phyloP scores from a whole-genome alignment of 2,329 filamentous ascomycete species.

The Xenosphaeropsis pyriputrescens region DNA sequence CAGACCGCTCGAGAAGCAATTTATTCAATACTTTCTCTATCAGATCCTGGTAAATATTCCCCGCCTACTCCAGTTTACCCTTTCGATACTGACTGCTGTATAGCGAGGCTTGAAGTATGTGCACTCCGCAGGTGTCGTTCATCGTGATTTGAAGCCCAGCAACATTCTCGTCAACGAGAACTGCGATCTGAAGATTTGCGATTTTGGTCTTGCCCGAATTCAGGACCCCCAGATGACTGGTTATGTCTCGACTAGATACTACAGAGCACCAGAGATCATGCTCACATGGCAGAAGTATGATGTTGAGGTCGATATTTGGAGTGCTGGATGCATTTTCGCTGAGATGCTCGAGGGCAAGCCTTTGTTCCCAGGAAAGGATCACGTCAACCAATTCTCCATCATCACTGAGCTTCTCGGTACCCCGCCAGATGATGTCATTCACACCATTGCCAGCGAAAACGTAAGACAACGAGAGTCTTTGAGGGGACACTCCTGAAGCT shows the following conservation, averaged over 20 bases:
- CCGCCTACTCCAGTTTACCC: background rate
- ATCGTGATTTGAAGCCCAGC: constrained; percentile 94
- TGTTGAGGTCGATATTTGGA: constrained; percentile 98
- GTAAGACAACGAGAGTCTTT: constrained; percentile 31
- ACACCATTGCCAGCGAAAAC: constrained; percentile 97
- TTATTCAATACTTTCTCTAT: constrained; percentile 99
- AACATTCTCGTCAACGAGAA: constrained; percentile 99
- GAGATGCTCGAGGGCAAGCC: constrained; percentile 99
- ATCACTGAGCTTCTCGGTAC: constrained; percentile 96
- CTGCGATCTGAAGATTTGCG: constrained; percentile 98
- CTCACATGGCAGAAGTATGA: constrained; percentile 99
- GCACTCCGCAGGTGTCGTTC: constrained; percentile 93
- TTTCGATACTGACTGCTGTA: background rate
- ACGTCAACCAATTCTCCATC: constrained; percentile 99
- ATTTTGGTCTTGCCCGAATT: constrained; percentile 93
- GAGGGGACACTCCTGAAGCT: constrained; percentile 9
- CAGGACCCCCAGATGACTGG: constrained; percentile 99
- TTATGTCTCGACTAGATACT: constrained; percentile 97
- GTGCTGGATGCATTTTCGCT: constrained; percentile 95
- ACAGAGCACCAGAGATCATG: constrained; percentile 98
- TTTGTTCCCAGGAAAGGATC: constrained; percentile 95
- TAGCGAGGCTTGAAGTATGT: constrained; percentile 97
- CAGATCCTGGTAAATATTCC: constrained; percentile 71
- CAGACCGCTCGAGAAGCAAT: constrained; percentile 93
- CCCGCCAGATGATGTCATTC: constrained; percentile 94